These are phyloP conservation scores for Lipomyces yarrowii DNA, from an alignment of 1,139 yeast species.

Conservation along the genomic window DNA sequence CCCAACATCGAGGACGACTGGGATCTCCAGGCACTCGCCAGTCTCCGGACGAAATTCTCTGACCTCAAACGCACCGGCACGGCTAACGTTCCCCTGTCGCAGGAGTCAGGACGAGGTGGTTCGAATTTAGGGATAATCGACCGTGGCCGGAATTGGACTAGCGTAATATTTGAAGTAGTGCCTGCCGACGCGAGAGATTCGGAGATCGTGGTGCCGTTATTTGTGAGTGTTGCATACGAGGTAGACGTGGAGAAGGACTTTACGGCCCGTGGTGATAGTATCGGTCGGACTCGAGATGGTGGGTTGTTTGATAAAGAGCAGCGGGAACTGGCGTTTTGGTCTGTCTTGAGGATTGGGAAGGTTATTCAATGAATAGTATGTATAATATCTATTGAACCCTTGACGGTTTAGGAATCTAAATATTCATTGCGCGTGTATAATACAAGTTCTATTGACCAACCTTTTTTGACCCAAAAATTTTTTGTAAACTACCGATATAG, in stretches of 20 bases:
- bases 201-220: slow-evolving; percentile 24
- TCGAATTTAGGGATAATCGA: slow-evolving; percentile 20
- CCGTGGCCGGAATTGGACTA: slow-evolving; percentile 30
- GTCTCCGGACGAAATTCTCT: slow-evolving; percentile 7
- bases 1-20: slow-evolving; percentile 32
- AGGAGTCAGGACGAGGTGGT: not conserved
- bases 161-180: slow-evolving; percentile 26
- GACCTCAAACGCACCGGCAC: not conserved
- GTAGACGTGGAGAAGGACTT: slow-evolving; percentile 4
- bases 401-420: not conserved
- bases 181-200: slow-evolving; percentile 10
- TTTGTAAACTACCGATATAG: not conserved
- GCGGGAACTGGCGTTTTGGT: slow-evolving; percentile 29
- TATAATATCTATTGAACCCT: too few relatives aligned
- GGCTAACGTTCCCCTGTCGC: not conserved
- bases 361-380: slow-evolving; percentile 11
- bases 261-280: not conserved
- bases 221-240: slow-evolving; percentile 26
- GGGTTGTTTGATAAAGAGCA: slow-evolving; percentile 7
- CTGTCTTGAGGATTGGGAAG: slow-evolving; percentile 20
- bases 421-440: not conserved
- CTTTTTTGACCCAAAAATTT: not conserved
- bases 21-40: slow-evolving; percentile 19
- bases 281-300: not conserved
- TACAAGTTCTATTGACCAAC: not conserved